Percentiles rank a stretch among this genome's conserved stretches.
Conservation (phyloP, 345 rosid genomes). For the Streptanthus diversifolius region DNA sequence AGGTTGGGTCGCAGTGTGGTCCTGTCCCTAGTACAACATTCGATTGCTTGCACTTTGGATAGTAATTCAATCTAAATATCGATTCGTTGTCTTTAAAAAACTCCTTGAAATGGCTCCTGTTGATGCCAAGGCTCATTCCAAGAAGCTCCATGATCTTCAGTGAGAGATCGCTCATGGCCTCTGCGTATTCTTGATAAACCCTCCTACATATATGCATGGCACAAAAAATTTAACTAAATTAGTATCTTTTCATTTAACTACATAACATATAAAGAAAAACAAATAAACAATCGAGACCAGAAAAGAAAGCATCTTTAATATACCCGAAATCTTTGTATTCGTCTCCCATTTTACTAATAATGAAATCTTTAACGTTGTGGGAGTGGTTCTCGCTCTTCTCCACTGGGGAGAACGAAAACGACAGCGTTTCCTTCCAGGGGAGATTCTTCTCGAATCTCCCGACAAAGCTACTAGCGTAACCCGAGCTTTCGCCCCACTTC, state of each 20-base stretch:
- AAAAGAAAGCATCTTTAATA: not conserved
- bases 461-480: slow-evolving; percentile 12
- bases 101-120: not conserved
- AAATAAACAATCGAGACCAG: not conserved
- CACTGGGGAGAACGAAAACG: not conserved
- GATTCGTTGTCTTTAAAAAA: slow-evolving; percentile 14
- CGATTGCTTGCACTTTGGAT: slow-evolving; percentile 8
- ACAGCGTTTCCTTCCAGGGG: slow-evolving; percentile 3
- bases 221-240: not conserved
- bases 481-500: not conserved
- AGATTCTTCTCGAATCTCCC: not conserved
- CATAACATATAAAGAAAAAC: not conserved
- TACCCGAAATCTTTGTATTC: slow-evolving; percentile 9
- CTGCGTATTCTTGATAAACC: slow-evolving; percentile 1
- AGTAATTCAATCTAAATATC: not conserved
- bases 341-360: not conserved
- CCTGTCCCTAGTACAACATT: not conserved
- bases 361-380: not conserved
- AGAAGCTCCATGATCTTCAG: slow-evolving; percentile 14
- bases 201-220: not conserved
- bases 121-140: not conserved
- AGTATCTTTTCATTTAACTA: not conserved
- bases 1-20: slow-evolving; percentile 10
- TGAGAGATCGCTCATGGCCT: slow-evolving; percentile 5
- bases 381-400: not conserved